Percentiles rank a stretch among this genome's conserved stretches.
phyloP scores from a whole-genome alignment of 225 moss, liverwort and hornwort genomes.

The Polytrichum commune region DNA sequence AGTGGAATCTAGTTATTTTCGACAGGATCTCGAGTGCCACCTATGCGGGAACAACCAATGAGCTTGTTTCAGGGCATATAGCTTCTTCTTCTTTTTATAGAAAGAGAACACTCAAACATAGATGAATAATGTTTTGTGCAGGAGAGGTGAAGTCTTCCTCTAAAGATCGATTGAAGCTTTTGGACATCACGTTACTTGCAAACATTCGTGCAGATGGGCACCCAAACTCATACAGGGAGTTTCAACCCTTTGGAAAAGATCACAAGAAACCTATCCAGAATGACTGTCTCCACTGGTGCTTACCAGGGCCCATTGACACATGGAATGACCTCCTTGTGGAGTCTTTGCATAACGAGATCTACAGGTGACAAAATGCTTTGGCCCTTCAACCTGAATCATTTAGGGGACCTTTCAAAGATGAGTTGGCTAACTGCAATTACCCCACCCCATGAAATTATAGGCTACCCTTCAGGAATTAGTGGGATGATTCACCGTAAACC shows the following conservation, averaged over 20 bases:
- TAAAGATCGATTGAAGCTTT: constrained; percentile 32
- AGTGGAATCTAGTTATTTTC: no score
- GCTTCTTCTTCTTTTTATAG: no score
- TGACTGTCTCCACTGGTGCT: constrained; percentile 93
- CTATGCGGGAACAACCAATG: no score
- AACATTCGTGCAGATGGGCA: constrained; percentile 74
- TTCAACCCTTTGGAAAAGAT: constrained; percentile 38
- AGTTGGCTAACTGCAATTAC: no score
- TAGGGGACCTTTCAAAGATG: no score
- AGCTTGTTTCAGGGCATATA: no score
- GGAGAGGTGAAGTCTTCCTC: constrained; percentile 14
- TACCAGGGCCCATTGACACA: constrained; percentile 83
- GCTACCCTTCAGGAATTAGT: no score
- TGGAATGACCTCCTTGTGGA: constrained; percentile 62
- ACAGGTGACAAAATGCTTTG: not conserved
- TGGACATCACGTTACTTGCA: constrained; percentile 64
- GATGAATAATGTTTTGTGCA: constrained; percentile 10
- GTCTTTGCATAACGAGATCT: constrained; percentile 13
- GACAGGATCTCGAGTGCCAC: no score
- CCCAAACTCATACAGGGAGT: constrained; percentile 43
- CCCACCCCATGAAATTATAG: no score
- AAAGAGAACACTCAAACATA: no score
- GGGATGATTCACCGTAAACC: no score
- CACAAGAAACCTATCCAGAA: constrained; percentile 17
- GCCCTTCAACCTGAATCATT: no score